A percentile compares a stretch with the other conserved stretches of the same genome.
phyloP scores from a whole-genome alignment of 495 filamentous ascomycete species.

The Pseudevernia furfuracea region DNA sequence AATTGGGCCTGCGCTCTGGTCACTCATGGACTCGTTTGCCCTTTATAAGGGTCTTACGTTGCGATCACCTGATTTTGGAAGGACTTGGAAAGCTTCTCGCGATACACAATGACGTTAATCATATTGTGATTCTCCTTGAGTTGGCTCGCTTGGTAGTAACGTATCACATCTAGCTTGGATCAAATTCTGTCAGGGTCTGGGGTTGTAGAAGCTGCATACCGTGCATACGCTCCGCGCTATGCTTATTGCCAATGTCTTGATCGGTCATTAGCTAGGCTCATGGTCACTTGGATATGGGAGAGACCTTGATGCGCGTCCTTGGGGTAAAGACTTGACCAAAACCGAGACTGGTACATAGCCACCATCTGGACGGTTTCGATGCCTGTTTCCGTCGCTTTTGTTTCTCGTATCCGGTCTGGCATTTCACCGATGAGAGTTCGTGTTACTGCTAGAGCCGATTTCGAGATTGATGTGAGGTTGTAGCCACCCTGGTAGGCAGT shows the following conservation, averaged over 20 bases:
- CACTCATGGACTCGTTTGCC: conserved; percentile 24
- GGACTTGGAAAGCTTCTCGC: conserved; percentile 60
- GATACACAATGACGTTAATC: conserved; percentile 64
- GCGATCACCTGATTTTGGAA: conserved; percentile 85
- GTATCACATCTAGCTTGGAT: conserved; percentile 56
- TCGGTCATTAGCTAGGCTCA: not conserved
- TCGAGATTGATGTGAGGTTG: conserved; percentile 83
- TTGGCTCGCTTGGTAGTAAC: conserved; percentile 59
- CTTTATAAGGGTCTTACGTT: conserved; percentile 47
- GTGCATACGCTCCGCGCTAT: conserved; percentile 46
- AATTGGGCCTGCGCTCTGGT: conserved; percentile 42
- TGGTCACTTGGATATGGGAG: not conserved
- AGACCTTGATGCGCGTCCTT: conserved; percentile 26
- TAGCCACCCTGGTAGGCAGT: conserved; percentile 63
- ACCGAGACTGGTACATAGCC: conserved; percentile 46
- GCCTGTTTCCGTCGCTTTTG: conserved; percentile 38
- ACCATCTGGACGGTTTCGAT: conserved; percentile 47
- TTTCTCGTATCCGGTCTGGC: conserved; percentile 60
- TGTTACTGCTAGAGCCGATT: conserved; percentile 84
- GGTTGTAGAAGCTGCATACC: conserved; percentile 31
- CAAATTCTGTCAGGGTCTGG: not conserved
- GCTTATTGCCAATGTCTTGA: conserved; percentile 6
- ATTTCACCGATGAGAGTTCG: conserved; percentile 92
- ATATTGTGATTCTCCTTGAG: conserved; percentile 66
- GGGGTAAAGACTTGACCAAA: conserved; percentile 55